Conservation (phyloP, 2,329 filamentous ascomycete species). For the Aspergillus fumigatus region DNA sequence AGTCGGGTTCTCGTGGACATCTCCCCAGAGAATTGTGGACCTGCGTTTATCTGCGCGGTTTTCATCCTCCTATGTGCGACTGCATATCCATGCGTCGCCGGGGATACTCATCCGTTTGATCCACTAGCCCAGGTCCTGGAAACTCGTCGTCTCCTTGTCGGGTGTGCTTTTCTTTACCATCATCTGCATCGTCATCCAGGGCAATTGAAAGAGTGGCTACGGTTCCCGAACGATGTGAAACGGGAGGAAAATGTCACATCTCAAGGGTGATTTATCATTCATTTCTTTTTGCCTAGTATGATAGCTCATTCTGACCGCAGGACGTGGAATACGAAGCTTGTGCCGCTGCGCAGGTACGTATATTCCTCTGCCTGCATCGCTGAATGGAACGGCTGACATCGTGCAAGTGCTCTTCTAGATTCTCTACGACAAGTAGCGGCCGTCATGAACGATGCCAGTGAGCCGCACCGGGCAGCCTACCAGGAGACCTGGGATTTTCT, state of each 20-base stretch:
- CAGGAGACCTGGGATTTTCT: conserved; percentile 23
- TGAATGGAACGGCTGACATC: conserved; percentile 3
- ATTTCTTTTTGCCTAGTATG: neutral
- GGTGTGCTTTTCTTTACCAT: conserved; percentile 26
- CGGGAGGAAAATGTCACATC: conserved; percentile 8
- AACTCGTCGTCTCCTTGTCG: conserved; percentile 26
- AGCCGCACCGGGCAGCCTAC: conserved; percentile 15
- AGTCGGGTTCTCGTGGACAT: conserved; percentile 34
- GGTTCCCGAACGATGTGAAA: conserved; percentile 10
- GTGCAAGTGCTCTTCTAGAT: conserved; percentile 19
- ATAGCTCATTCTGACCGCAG: neutral
- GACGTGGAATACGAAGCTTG: conserved; percentile 7
- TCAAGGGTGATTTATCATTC: conserved; percentile 4
- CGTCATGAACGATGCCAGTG: conserved; percentile 14
- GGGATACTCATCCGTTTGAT: conserved; percentile 19
- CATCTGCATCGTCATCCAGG: conserved; percentile 20
- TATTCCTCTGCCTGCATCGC: neutral
- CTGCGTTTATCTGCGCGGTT: conserved; percentile 38
- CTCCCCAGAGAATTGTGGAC: conserved; percentile 39
- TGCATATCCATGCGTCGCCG: conserved; percentile 26
- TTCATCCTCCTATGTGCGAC: conserved; percentile 37
- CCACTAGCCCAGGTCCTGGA: conserved; percentile 25
- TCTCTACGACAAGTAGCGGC: conserved; percentile 18
- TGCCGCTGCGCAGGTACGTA: conserved; percentile 12
- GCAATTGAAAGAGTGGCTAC: conserved; percentile 24